Conservation (phyloP, 2,329 filamentous ascomycete species). For the Aspergillus tamarii region DNA sequence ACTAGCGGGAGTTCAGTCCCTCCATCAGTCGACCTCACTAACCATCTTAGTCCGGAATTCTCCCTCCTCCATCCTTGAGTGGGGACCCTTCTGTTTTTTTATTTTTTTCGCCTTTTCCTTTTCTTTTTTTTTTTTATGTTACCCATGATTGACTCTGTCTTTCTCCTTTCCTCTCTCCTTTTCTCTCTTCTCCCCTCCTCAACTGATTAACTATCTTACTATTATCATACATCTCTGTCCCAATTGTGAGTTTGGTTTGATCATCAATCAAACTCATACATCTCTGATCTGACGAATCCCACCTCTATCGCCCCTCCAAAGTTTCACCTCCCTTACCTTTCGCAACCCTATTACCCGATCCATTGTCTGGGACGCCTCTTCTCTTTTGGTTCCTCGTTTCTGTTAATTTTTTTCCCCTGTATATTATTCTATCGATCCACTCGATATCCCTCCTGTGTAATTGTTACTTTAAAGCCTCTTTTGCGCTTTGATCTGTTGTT, state of each 20-base stretch:
- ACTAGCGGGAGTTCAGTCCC: conserved; percentile 5
- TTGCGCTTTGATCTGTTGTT: conserved; percentile 24
- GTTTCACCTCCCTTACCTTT: conserved; percentile 17
- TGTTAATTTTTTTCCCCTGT: conserved; percentile 9
- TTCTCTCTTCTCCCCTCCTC: conserved; percentile 17
- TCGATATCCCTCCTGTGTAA: conserved; percentile 16
- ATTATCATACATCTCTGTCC: conserved; percentile 10
- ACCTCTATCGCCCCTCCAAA: conserved; percentile 7
- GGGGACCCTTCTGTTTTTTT: conserved; percentile 7
- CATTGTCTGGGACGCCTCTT: conserved; percentile 20
- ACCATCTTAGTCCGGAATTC: not conserved
- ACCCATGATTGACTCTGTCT: conserved; percentile 8
- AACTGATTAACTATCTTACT: conserved; percentile 11
- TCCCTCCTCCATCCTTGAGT: conserved; percentile 4
- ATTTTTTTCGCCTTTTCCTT: not conserved
- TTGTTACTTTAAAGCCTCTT: not conserved
- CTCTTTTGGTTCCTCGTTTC: conserved; percentile 9
- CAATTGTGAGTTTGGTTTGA: conserved; percentile 9
- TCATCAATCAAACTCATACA: conserved; percentile 10
- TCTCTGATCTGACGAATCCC: conserved; percentile 13
- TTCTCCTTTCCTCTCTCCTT: conserved; percentile 12
- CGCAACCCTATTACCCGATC: conserved; percentile 11
- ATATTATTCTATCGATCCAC: conserved; percentile 19
- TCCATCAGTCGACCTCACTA: conserved; percentile 7
- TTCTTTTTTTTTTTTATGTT: not conserved